These are phyloP conservation scores for Piper betle DNA, from an alignment of 164 flowering plant species.

Conservation along the genomic window DNA sequence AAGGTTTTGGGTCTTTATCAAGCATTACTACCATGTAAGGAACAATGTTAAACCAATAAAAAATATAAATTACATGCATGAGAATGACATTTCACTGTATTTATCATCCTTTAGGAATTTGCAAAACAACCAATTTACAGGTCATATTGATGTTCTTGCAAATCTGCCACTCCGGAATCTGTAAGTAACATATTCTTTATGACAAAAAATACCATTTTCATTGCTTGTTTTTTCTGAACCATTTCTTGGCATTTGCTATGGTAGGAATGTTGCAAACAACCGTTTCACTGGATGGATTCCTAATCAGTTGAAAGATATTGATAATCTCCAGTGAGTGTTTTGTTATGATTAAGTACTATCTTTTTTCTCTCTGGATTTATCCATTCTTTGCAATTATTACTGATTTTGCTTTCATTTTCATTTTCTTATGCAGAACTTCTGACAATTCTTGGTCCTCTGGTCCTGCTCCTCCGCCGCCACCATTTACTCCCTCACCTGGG, in stretches of 20 bases:
- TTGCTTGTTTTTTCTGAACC: background rate
- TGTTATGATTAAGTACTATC: background rate
- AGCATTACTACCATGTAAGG: constrained; percentile 57
- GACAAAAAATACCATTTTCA: background rate
- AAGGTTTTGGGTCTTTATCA: constrained; percentile 47
- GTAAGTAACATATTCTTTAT: constrained; percentile 19
- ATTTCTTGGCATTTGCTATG: background rate
- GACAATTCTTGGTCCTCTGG: constrained; percentile 65
- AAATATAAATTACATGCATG: background rate
- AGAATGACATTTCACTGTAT: constrained; percentile 1
- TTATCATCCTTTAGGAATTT: constrained; percentile 42
- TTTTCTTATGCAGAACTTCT: constrained; percentile 30
- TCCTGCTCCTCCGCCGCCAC: constrained; percentile 93
- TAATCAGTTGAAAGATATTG: constrained; percentile 41
- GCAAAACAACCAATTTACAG: constrained; percentile 84
- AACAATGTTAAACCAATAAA: background rate
- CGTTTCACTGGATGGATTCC: constrained; percentile 87
- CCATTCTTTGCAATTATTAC: background rate
- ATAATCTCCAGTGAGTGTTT: constrained; percentile 51
- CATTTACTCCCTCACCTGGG: constrained; percentile 52
- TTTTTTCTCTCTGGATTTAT: background rate
- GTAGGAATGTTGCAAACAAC: constrained; percentile 73
- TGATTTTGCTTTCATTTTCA: background rate
- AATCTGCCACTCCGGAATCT: constrained; percentile 62
- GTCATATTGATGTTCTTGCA: constrained; percentile 68